Evolutionary conservation across 257 asterid species (phyloP), one percentile per base, ranked within the genome.

Genomic region (Solanum peruvianum): DNA sequence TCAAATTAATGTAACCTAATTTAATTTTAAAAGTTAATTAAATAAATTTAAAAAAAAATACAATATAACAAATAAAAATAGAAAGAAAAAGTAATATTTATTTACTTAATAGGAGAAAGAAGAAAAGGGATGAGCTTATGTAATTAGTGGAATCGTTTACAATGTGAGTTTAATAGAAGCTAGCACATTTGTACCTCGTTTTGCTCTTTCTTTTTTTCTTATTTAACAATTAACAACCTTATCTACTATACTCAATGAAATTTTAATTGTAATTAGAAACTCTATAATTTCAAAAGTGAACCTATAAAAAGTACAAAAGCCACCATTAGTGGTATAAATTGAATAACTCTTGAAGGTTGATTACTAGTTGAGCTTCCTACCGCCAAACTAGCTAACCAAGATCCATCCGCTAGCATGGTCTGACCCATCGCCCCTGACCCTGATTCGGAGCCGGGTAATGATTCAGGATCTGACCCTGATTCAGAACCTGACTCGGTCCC

Each of bases 341-440:
- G 87, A 18, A 56, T 70, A 33, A 67, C 84, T 83, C 87, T 70
- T 37, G 72, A 20, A 31, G 88, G 77, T 15, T 27, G 88, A 39
- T 76, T 86, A 83, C 78, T 89, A 23, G 77, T 88, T 2, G 97
- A 88, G 29, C 87, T 91, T 29, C 96, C 98, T 1, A 94, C 92
- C 3, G 98, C 98, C 93, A 95, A 88, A 85, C 90, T 92, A 29
- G 98, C 98, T 85, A 93, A 64, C 98, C 97, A 94, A 13, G 97
- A 90, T 84, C 98, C 98, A 81, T 92, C 93, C 3, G 94, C 93
- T 92, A 93, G 60, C 71, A 93, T 89, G 1, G 94, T 89, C 87
- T 89, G 96, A 90, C 88, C 91, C 77, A 80, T 86, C 1, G 86
- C 23, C 27, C 86, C 91, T 21, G 92, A 73, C 20, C 90, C 93